phyloP scores from a whole-genome alignment of 805 yeast species.

The Candida vaughaniae region DNA sequence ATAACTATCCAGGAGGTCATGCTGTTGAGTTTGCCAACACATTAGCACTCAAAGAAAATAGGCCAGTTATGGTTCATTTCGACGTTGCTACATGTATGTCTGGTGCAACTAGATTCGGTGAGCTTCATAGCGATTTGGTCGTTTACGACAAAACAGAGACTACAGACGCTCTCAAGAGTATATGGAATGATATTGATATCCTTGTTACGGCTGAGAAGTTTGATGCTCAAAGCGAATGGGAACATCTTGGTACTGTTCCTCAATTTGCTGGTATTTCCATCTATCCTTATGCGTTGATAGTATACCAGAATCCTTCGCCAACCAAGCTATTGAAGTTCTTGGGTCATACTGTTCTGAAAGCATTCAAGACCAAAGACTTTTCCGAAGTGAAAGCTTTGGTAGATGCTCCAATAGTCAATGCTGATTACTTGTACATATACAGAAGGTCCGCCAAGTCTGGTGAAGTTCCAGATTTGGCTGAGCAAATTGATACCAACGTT shows the following conservation, averaged over 20 bases:
- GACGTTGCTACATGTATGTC: conserved; percentile 85
- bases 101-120: conserved; percentile 77
- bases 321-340: conserved; percentile 1
- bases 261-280: conserved; percentile 20
- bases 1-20: conserved; percentile 87
- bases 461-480: not conserved
- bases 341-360: not conserved
- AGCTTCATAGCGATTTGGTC: conserved; percentile 40
- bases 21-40: conserved; percentile 60
- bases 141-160: conserved; percentile 78
- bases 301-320: conserved; percentile 6
- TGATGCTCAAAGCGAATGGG: conserved; percentile 20
- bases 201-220: conserved; percentile 21
- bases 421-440: conserved; percentile 29
- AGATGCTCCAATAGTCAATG: conserved; percentile 18
- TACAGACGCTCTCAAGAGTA: conserved; percentile 21
- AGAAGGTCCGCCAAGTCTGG: conserved; percentile 17
- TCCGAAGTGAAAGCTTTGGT: conserved; percentile 11
- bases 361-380: conserved; percentile 1
- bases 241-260: conserved; percentile 20
- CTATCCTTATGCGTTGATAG: conserved; percentile 14
- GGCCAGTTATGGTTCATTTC: conserved; percentile 53
- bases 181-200: conserved; percentile 27
- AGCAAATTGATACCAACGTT: conserved; percentile 2
- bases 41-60: conserved; percentile 17